Conservation (phyloP, 768 basidiomycete genomes). For the Russula vinacea region DNA sequence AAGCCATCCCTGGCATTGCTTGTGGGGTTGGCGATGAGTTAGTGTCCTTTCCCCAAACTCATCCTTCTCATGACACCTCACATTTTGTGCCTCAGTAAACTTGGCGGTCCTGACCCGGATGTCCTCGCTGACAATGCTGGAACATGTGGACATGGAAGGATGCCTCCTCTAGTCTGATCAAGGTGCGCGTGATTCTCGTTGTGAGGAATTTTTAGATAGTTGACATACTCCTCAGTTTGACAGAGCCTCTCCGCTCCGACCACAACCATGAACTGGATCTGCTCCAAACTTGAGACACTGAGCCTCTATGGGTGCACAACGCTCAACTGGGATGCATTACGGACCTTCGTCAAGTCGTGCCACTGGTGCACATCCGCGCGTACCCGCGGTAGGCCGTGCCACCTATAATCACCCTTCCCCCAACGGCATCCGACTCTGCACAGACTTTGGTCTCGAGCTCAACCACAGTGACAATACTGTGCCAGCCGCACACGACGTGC, state of each 20-base stretch:
- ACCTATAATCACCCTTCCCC: slow-evolving; percentile 27
- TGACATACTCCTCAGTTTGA: neutral
- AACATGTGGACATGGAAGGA: slow-evolving; percentile 77
- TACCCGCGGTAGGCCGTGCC: slow-evolving; percentile 32
- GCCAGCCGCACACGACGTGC: slow-evolving; percentile 36
- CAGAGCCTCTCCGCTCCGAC: slow-evolving; percentile 62
- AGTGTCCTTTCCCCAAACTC: too few species aligned
- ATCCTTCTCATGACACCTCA: too few species aligned
- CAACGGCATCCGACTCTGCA: slow-evolving; percentile 32
- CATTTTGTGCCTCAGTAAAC: too few species aligned
- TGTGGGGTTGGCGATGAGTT: too few species aligned
- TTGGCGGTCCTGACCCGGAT: slow-evolving; percentile 65
- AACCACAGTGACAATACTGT: slow-evolving; percentile 24
- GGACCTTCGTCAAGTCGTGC: slow-evolving; percentile 72
- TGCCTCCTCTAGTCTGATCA: slow-evolving; percentile 64
- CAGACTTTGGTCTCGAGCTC: slow-evolving; percentile 22
- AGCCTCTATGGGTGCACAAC: slow-evolving; percentile 71
- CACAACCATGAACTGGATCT: slow-evolving; percentile 64
- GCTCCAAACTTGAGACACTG: slow-evolving; percentile 63
- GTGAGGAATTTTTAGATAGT: neutral
- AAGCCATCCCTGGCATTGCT: too few species aligned
- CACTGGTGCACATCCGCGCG: slow-evolving; percentile 42
- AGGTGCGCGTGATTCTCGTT: slow-evolving; percentile 44
- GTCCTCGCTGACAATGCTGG: slow-evolving; percentile 60
- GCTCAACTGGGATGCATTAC: slow-evolving; percentile 76